Evolutionary conservation across 1,139 yeast genomes (phyloP).

Genomic region (Pichia cactophila): DNA sequence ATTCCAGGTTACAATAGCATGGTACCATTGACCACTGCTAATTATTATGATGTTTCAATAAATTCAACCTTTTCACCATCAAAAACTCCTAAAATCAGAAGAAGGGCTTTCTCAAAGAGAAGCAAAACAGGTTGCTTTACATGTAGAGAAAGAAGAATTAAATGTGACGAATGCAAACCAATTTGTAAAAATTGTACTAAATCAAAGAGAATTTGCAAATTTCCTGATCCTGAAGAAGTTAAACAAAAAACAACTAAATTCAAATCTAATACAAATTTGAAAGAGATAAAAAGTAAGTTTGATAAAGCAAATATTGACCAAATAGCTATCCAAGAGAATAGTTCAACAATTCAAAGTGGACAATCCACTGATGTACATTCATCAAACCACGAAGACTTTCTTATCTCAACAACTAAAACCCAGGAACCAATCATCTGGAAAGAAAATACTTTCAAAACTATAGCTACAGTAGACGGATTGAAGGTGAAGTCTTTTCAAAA

Average conservation of each 20-base stretch:
- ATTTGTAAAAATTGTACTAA: conserved; percentile 68
- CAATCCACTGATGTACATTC: no score
- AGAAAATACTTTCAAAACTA: no score
- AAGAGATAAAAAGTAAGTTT: no score
- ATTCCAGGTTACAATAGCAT: not conserved
- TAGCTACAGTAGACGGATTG: no score
- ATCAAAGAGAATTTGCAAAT: conserved; percentile 51
- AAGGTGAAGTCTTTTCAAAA: not conserved
- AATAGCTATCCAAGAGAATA: not conserved
- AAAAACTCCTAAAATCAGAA: conserved; percentile 6
- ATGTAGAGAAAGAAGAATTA: conserved; percentile 62
- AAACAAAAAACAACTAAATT: not conserved
- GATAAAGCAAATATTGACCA: no score
- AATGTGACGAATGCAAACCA: conserved; percentile 73
- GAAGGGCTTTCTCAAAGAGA: conserved; percentile 32
- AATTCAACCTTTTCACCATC: not conserved
- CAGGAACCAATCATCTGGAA: no score
- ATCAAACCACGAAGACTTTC: no score
- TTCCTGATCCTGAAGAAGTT: not conserved
- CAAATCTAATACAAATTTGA: not conserved
- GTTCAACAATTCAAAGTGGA: no score
- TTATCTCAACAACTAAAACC: no score
- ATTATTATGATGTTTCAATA: not conserved
- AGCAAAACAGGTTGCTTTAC: conserved; percentile 74
- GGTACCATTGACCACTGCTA: not conserved